Base-by-base conservation (phyloP, 768 basidiomycete species). In the Amyloporia xantha region DNA sequence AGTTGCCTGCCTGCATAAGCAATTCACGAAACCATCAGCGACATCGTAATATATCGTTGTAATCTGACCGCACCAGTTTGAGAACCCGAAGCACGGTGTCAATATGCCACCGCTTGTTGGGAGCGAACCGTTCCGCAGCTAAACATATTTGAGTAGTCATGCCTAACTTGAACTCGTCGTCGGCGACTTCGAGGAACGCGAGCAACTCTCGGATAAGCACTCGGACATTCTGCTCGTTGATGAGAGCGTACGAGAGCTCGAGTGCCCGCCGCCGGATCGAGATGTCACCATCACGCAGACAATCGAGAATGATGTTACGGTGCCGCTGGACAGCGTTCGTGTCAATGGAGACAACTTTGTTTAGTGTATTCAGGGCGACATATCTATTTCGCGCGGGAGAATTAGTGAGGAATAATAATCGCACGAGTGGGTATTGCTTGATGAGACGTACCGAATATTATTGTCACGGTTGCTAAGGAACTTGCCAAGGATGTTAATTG, bases 81-180 rank as follows among this genome's bases (percentile, higher is more conserved):
- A 99, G 67, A 2, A 92, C 90, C 24, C 96, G 79, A 41, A 99
- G 68, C 3, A 97, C 90, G 0, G 96, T 98, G 65, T 98, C 96
- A 45, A 99, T 99, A 64, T 99, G 96, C 95, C 95, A 99, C 54
- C 96, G 77, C 68, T 94, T 94, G 66, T 95, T 97, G 0, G 96
- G 96, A 0, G 95, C 95, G 62, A 91, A 98, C 39, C 93, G 76
- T 67, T 99, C 96, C 0, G 96, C 96, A 2, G 93, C 95, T 21
- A 97, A 72, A 47, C 86, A 91, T 41, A 99, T 93, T 66, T 99
- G 95, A 0, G 95, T 97, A 0, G 96, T 99, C 83, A 99, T 86
- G 1, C 91, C 88, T 12, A 91, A 79, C 70, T 99, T 99, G 74
- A 99, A 99, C 64, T 99, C 96, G 54, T 97, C 94, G 61, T 98